Percentiles rank a stretch among this genome's conserved stretches.
phyloP scores from a whole-genome alignment of 352 stramenopile genomes.

The Pythium utonaiense region DNA sequence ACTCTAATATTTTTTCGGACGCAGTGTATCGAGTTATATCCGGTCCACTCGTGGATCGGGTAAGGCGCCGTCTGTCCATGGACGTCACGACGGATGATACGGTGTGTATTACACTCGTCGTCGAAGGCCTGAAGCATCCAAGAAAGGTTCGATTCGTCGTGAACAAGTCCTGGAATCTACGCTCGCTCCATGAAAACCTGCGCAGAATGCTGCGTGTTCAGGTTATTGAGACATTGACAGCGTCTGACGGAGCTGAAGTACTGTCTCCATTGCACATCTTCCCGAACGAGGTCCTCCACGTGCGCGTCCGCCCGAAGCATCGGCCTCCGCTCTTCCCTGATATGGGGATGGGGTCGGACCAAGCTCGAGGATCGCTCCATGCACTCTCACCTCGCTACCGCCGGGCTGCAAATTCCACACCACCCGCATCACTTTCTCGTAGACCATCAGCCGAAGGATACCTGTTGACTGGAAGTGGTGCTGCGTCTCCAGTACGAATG shows the following conservation, averaged over 20 bases:
- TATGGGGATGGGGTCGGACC: neutral
- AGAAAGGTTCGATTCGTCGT: constrained; percentile 70
- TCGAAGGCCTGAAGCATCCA: constrained; percentile 56
- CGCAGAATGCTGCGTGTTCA: constrained; percentile 72
- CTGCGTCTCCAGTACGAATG: constrained; percentile 3
- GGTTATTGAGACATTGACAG: constrained; percentile 56
- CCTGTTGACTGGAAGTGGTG: constrained; percentile 4
- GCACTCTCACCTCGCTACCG: constrained; percentile 15
- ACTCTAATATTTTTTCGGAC: constrained; percentile 77
- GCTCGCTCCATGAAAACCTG: constrained; percentile 54
- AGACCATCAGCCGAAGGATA: constrained; percentile 8
- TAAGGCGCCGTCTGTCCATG: constrained; percentile 70
- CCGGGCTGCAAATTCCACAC: neutral
- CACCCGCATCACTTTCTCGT: neutral
- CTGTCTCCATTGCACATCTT: constrained; percentile 75
- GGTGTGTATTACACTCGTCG: constrained; percentile 60
- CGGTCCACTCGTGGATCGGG: constrained; percentile 68
- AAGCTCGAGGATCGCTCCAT: constrained; percentile 2
- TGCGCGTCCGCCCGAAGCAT: constrained; percentile 57
- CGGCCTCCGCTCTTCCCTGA: constrained; percentile 23
- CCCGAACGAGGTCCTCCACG: constrained; percentile 59
- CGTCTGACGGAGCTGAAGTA: constrained; percentile 54
- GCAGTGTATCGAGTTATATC: constrained; percentile 83
- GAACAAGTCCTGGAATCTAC: constrained; percentile 65
- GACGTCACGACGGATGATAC: constrained; percentile 75